phyloP scores from a whole-genome alignment of 805 yeast genomes.

The Hanseniaspora pseudoguilliermondii region DNA sequence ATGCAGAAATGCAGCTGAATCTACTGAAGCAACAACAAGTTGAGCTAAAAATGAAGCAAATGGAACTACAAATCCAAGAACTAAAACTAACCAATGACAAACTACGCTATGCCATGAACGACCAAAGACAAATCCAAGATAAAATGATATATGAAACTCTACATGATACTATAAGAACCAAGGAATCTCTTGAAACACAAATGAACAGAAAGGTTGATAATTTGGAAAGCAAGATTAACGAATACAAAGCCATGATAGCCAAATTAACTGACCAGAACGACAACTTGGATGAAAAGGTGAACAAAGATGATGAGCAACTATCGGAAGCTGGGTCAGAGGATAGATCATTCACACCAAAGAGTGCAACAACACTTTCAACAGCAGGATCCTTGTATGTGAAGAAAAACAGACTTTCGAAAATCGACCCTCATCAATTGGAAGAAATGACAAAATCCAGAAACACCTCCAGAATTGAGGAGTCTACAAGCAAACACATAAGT shows the following conservation, averaged over 20 bases:
- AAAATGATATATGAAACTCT: slow-evolving; percentile 19
- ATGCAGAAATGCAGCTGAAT: slow-evolving; percentile 79
- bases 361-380: background rate
- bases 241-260: slow-evolving; percentile 21
- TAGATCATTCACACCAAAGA: background rate
- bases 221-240: slow-evolving; percentile 24
- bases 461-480: slow-evolving; percentile 4
- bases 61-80: slow-evolving; percentile 26
- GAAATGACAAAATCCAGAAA: slow-evolving; percentile 12
- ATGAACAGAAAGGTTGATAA: slow-evolving; percentile 23
- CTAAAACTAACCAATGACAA: slow-evolving; percentile 26
- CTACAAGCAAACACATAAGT: background rate
- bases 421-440: slow-evolving; percentile 12
- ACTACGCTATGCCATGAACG: slow-evolving; percentile 22
- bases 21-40: slow-evolving; percentile 13
- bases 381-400: slow-evolving; percentile 7
- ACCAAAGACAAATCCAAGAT: slow-evolving; percentile 22
- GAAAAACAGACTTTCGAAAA: slow-evolving; percentile 12
- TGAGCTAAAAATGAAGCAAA: slow-evolving; percentile 24
- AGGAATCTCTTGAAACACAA: slow-evolving; percentile 13
- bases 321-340: background rate
- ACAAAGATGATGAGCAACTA: background rate
- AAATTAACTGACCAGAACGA: slow-evolving; percentile 16
- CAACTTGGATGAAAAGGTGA: background rate
- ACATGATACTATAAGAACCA: slow-evolving; percentile 16